phyloP scores from a whole-genome alignment of 345 rosid species.

The Litchi chinensis region DNA sequence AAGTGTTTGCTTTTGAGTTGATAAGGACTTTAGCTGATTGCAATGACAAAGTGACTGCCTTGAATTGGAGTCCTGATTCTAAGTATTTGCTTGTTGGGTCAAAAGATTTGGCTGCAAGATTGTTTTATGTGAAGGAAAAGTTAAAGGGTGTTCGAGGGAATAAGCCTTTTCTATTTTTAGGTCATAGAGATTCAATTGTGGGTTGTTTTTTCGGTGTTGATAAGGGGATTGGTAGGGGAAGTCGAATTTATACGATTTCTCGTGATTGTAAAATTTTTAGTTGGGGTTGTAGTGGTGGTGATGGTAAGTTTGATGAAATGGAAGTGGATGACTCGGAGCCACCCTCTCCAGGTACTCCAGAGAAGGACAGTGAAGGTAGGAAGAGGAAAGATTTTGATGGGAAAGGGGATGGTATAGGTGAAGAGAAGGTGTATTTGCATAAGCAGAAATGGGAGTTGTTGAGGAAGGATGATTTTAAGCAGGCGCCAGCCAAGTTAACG shows the following conservation, averaged over 20 bases:
- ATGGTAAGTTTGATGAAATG: conserved; percentile 27
- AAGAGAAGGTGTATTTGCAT: conserved; percentile 55
- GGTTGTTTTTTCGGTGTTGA: conserved; percentile 91
- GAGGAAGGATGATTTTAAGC: conserved; percentile 84
- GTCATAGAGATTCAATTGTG: conserved; percentile 83
- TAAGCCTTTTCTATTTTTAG: conserved; percentile 79
- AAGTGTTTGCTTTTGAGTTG: conserved; percentile 69
- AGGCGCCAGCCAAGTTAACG: conserved; percentile 64
- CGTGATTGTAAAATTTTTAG: conserved; percentile 81
- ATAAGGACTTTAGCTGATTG: conserved; percentile 81
- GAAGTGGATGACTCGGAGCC: conserved; percentile 47
- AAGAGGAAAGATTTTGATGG: conserved; percentile 70
- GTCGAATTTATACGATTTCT: conserved; percentile 65
- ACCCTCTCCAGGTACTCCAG: conserved; percentile 67
- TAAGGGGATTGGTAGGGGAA: conserved; percentile 50
- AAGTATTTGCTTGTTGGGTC: conserved; percentile 80
- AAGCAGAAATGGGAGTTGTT: conserved; percentile 67
- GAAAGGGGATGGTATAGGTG: conserved; percentile 34
- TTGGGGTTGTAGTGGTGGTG: conserved; percentile 58
- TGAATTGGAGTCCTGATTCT: conserved; percentile 84
- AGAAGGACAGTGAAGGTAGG: conserved; percentile 48
- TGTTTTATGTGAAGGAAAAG: conserved; percentile 64
- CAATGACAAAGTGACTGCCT: conserved; percentile 58
- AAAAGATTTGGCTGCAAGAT: conserved; percentile 78
- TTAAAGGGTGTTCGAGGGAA: conserved; percentile 46